These are phyloP conservation scores for Puya raimondii DNA, from an alignment of 176 grass and related monocot species.

Conservation along the genomic window DNA sequence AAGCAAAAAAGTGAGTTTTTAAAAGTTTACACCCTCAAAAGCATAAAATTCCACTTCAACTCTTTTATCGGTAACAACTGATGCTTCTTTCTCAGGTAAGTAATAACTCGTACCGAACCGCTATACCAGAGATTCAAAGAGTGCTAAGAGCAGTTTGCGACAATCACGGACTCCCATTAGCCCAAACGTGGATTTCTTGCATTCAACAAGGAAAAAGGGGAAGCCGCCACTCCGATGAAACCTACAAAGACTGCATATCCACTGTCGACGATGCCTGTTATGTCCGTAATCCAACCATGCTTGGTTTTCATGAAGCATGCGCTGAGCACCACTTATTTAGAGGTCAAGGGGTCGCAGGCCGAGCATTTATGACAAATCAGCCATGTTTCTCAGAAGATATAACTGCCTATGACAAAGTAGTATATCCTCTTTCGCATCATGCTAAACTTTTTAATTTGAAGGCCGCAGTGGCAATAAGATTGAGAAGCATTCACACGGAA, in stretches of 20 bases:
- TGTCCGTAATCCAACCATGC: slow-evolving; percentile 30
- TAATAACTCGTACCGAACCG: slow-evolving; percentile 43
- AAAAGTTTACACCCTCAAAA: neutral
- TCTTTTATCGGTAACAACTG: slow-evolving; percentile 1
- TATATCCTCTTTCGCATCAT: slow-evolving; percentile 87
- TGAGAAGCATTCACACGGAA: slow-evolving; percentile 46
- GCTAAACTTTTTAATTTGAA: slow-evolving; percentile 73
- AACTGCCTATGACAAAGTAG: slow-evolving; percentile 45
- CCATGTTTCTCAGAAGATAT: slow-evolving; percentile 69
- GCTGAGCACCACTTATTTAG: slow-evolving; percentile 91
- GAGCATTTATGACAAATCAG: slow-evolving; percentile 69
- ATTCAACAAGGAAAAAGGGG: slow-evolving; percentile 61
- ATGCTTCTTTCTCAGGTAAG: slow-evolving; percentile 42
- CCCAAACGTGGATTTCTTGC: slow-evolving; percentile 91
- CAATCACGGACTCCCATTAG: slow-evolving; percentile 54
- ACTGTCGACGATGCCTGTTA: slow-evolving; percentile 71
- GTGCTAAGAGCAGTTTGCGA: slow-evolving; percentile 67
- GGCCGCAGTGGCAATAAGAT: slow-evolving; percentile 66
- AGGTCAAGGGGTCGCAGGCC: slow-evolving; percentile 77
- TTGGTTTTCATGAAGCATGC: slow-evolving; percentile 76
- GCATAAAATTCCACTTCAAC: slow-evolving; percentile 2
- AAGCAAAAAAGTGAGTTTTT: slow-evolving; percentile 40
- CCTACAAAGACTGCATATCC: slow-evolving; percentile 57
- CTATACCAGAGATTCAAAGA: slow-evolving; percentile 46
- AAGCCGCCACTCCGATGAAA: slow-evolving; percentile 68